Base-by-base conservation (phyloP, 2,329 filamentous ascomycete species). In the Fusarium pininemorale region DNA sequence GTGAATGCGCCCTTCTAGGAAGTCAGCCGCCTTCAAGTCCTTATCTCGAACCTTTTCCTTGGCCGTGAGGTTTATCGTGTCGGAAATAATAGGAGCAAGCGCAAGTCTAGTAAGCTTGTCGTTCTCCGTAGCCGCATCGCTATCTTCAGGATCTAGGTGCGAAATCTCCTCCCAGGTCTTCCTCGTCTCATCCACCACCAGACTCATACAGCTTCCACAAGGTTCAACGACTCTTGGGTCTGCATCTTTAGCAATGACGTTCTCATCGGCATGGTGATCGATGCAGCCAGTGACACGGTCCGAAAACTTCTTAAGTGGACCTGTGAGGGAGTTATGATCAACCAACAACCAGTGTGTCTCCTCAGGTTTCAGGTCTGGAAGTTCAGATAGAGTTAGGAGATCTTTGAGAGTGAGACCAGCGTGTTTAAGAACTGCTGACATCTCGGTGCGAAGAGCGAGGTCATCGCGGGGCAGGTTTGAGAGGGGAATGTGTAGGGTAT, bases 231-330 rank as follows among this genome's bases (percentile, higher is more conserved):
- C 82, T 24, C 92, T 86, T 3, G 90, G 89, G 11, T 86, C 81
- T 1, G 84, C 84, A 16, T 87, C 83, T 5, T 48, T 55, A 0
- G 83, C 82, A 1, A 94, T 84, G 12, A 80, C 83, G 11, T 84
- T 81, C 78, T 96, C 94, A 70, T 96, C 93, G 2, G 89, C 90
- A 79, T 96, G 94, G 82, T 96, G 94, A 81, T 96, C 94, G 61
- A 96, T 88, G 72, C 91, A 91, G 8, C 91, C 92, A 9, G 86
- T 82, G 1, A 95, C 87, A 14, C 84, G 83, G 8, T 79, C 69
- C 1, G 83, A 82, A 77, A 90, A 93, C 22, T 85, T 81, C 42
- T 80, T 82, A 22, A 96, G 83, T 20, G 82, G 77, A 1, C 93
- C 92, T 11, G 92, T 91, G 54, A 94, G 84, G 2, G 85, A 87